phyloP scores from a whole-genome alignment of 1,139 yeast species.

The Hansenula lynferdii region DNA sequence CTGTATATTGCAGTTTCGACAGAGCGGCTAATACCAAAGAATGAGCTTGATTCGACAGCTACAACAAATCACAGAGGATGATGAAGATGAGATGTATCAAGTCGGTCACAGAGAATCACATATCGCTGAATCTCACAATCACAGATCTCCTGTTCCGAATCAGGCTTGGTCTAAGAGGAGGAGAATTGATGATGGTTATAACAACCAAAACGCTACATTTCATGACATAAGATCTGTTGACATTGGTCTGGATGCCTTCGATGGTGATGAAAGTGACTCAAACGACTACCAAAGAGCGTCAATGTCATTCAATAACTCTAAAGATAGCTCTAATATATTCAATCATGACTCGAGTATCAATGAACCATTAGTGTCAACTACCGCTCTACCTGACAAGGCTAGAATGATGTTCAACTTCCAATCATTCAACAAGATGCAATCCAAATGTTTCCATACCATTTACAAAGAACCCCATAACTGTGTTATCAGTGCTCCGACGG shows the following conservation, averaged over 20 bases:
- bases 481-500: constrained; percentile 50
- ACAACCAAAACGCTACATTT: neutral
- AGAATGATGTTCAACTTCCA: constrained; percentile 31
- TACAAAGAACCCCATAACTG: constrained; percentile 34
- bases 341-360: constrained; percentile 3
- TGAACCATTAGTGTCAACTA: constrained; percentile 7
- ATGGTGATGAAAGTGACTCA: neutral
- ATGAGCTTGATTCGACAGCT: constrained; percentile 12
- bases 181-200: neutral
- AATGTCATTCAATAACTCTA: neutral
- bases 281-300: neutral
- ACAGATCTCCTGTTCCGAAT: neutral
- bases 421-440: constrained; percentile 46
- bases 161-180: neutral
- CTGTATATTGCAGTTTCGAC: no score
- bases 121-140: no score
- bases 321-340: constrained; percentile 3
- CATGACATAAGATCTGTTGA: neutral
- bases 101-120: no score
- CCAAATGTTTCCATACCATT: constrained; percentile 33
- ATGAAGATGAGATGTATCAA: neutral
- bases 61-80: constrained; percentile 12
- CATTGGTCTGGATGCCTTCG: neutral
- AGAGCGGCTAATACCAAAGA: neutral
- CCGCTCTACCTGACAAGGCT: constrained; percentile 26